A percentile compares a stretch with the other conserved stretches of the same genome.
phyloP scores from a whole-genome alignment of 768 basidiomycete genomes.

The Phaeolepiota aurea region DNA sequence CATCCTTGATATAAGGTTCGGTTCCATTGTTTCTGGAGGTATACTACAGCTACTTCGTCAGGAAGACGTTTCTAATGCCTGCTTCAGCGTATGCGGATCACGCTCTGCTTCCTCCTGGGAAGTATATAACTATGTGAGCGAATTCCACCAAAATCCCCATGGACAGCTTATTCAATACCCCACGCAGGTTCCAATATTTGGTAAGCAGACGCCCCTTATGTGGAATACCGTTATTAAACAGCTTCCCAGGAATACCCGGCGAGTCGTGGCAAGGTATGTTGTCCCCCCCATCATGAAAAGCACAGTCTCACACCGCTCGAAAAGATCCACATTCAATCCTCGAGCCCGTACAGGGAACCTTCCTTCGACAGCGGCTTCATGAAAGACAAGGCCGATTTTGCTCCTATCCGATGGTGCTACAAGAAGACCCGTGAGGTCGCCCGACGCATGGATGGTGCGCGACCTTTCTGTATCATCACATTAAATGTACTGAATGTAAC shows the following conservation, averaged over 20 bases:
- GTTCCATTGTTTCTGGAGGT: constrained; percentile 59
- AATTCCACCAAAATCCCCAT: neutral
- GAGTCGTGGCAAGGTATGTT: constrained; percentile 60
- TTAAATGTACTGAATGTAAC: no score
- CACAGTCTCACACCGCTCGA: no score
- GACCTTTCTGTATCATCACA: no score
- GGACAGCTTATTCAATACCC: neutral
- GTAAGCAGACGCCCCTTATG: constrained; percentile 17
- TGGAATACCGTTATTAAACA: no score
- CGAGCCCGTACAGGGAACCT: constrained; percentile 56
- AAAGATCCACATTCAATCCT: constrained; percentile 56
- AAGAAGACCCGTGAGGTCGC: constrained; percentile 71
- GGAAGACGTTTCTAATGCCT: neutral
- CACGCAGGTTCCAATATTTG: constrained; percentile 56
- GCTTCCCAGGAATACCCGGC: constrained; percentile 61
- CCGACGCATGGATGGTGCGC: constrained; percentile 58
- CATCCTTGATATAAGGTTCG: constrained; percentile 33
- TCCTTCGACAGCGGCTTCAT: constrained; percentile 71
- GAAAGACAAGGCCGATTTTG: constrained; percentile 73
- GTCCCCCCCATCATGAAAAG: no score
- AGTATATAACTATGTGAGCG: constrained; percentile 56
- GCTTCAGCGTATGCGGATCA: constrained; percentile 59
- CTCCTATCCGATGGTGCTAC: constrained; percentile 70
- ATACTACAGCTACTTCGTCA: constrained; percentile 1
- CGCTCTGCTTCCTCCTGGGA: constrained; percentile 59